These are phyloP conservation scores for Populus hybrid DNA, from an alignment of 441 rosid species.

Conservation along the genomic window DNA sequence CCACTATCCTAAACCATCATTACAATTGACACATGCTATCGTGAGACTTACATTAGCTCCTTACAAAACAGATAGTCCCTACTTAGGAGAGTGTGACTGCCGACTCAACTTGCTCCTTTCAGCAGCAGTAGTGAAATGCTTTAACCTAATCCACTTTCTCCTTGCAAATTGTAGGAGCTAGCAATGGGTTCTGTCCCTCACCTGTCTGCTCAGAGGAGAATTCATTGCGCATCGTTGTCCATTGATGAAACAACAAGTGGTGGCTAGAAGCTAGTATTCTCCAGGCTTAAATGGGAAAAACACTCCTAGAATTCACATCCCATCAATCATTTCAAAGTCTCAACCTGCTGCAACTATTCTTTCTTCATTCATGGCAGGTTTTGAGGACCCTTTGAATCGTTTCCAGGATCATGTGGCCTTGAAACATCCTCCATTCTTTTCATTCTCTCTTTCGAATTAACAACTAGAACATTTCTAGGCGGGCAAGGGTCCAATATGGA, in stretches of 20 bases:
- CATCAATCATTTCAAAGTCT: slow-evolving; percentile 28
- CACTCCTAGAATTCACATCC: slow-evolving; percentile 9
- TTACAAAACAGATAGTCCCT: neutral
- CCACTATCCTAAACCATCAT: neutral
- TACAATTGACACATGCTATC: slow-evolving; percentile 9
- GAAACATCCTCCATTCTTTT: neutral
- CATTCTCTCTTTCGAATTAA: neutral
- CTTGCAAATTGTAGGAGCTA: slow-evolving; percentile 5
- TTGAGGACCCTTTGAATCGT: neutral
- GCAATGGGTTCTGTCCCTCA: slow-evolving; percentile 25
- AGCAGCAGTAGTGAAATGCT: neutral
- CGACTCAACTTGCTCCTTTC: neutral
- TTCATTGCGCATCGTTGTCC: slow-evolving; percentile 27
- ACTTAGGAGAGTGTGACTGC: neutral
- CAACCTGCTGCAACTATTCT: slow-evolving; percentile 3
- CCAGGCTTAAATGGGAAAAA: slow-evolving; percentile 4
- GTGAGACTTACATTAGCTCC: slow-evolving; percentile 12
- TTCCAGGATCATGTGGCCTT: neutral
- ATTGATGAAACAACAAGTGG: slow-evolving; percentile 10
- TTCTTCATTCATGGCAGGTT: slow-evolving; percentile 6
- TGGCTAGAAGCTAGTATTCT: slow-evolving; percentile 15
- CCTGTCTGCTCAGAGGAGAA: slow-evolving; percentile 32
- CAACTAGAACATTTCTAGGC: neutral
- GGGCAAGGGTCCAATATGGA: neutral
- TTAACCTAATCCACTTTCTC: slow-evolving; percentile 13